phyloP scores from a whole-genome alignment of 768 basidiomycete genomes.

The Boletus barrowsii region DNA sequence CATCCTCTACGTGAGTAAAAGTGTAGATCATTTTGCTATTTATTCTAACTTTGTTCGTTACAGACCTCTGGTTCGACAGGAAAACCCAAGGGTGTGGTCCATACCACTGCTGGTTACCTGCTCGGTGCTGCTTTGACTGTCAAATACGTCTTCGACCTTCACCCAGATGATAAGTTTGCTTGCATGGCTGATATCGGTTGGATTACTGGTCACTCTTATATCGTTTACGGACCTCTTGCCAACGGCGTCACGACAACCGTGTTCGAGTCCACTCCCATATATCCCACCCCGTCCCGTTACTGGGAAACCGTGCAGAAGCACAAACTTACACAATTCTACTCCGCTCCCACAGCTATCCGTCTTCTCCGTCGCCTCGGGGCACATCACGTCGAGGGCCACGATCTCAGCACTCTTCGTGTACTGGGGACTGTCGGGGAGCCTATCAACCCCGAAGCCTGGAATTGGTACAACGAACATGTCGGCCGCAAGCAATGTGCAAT shows the following conservation, averaged over 20 bases:
- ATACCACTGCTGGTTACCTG: constrained; percentile 86
- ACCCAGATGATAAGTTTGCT: constrained; percentile 92
- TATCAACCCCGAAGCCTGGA: constrained; percentile 98
- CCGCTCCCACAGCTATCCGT: constrained; percentile 92
- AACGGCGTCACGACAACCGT: constrained; percentile 83
- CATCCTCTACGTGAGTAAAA: constrained; percentile 86
- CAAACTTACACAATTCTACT: constrained; percentile 95
- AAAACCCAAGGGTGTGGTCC: constrained; percentile 96
- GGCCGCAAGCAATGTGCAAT: constrained; percentile 86
- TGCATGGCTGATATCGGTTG: constrained; percentile 99
- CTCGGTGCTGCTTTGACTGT: constrained; percentile 89
- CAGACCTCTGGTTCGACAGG: constrained; percentile 94
- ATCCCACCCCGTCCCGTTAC: constrained; percentile 94
- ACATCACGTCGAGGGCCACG: constrained; percentile 79
- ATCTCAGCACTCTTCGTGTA: constrained; percentile 79
- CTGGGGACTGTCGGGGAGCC: constrained; percentile 96
- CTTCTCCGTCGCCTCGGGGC: constrained; percentile 82
- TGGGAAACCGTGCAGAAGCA: constrained; percentile 95
- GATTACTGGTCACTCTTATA: constrained; percentile 98
- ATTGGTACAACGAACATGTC: constrained; percentile 97
- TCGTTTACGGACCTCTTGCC: constrained; percentile 92
- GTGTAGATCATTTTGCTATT: neutral
- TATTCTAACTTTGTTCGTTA: constrained; percentile 4
- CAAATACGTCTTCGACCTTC: constrained; percentile 97
- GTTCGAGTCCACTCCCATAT: constrained; percentile 96